A percentile compares a stretch with the other conserved stretches of the same genome.
Conservation (phyloP, 768 basidiomycete species). For the Lactifluus piperatus region DNA sequence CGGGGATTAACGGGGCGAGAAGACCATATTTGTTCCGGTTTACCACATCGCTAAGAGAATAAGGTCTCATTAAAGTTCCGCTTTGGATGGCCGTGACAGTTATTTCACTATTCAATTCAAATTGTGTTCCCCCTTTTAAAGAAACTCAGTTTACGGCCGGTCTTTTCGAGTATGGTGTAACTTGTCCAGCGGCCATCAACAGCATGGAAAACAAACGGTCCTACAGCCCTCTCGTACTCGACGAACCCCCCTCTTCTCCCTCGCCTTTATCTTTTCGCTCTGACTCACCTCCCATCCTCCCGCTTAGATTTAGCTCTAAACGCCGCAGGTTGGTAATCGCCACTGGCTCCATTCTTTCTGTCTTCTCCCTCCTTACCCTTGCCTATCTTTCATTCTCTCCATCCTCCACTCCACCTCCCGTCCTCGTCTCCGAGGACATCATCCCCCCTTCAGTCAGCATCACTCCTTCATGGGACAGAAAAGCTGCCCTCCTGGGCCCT, state of each 20-base stretch:
- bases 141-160: too few species aligned
- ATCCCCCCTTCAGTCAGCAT: background rate
- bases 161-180: too few species aligned
- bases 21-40: too few species aligned
- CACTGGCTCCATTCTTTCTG: background rate
- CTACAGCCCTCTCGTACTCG: too few species aligned
- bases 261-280: background rate
- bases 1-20: background rate
- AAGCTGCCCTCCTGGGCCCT: constrained; percentile 30
- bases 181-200: too few species aligned
- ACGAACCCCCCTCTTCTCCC: background rate
- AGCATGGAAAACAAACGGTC: too few species aligned
- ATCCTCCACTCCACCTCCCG: background rate
- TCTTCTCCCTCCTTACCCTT: background rate
- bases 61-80: too few species aligned
- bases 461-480: background rate
- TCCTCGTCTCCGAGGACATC: background rate
- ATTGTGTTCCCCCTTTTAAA: too few species aligned
- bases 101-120: too few species aligned
- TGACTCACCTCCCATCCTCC: background rate
- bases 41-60: too few species aligned
- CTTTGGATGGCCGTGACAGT: too few species aligned
- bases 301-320: background rate
- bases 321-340: constrained; percentile 1
- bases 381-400: constrained; percentile 2